Evolutionary conservation across 768 basidiomycete genomes (phyloP), one percentile per base, ranked within the genome.

Genomic region (Chlorophyllum brunneum): DNA sequence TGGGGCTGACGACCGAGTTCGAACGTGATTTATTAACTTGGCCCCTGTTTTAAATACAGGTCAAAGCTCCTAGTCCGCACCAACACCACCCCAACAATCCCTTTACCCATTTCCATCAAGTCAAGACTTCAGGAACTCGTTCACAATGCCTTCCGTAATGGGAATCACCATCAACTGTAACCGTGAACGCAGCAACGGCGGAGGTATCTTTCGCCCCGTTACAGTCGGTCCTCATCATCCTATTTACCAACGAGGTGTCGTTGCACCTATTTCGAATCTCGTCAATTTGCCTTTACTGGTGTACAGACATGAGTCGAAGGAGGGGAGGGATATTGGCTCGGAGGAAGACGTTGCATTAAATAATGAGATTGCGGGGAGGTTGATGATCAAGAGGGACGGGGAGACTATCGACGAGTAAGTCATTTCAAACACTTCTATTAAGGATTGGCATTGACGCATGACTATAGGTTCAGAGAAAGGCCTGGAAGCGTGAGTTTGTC

Each of bases 151-250:
- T 8, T 31, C 20, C 22, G 45, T 47, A 5, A 47, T 33, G 23
- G 45, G 45, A 15, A 47, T 47, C 31, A 47, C 45, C 5, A 47
- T 47, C 31, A 47, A 47, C 33, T 47, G 45, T 20, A 47, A 33
- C 30, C 30, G 24, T 3, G 45, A 47, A 31, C 45, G 45, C 13
- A 11, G 45, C 20, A 47, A 47, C 36, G 45, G 45, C 15, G 45
- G 45, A 23, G 45, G 45, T 20, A 47, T 47, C 30, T 47, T 47
- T 22, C 45, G 45, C 15, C 30, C 45, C 4, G 20, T 47, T 34
- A 30, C 33, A 47, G 20, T 47, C 4, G 45, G 24, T 7, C 18
- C 45, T 22, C 30, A 47, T 3, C 45, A 47, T 20, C 45, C 45
- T 23, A 47, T 47, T 22, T 34, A 47, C 13, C 45, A 47, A 15